These are phyloP conservation scores for Circinella minor DNA, from an alignment of 371 early-diverging fungal genomes.

Conservation along the genomic window DNA sequence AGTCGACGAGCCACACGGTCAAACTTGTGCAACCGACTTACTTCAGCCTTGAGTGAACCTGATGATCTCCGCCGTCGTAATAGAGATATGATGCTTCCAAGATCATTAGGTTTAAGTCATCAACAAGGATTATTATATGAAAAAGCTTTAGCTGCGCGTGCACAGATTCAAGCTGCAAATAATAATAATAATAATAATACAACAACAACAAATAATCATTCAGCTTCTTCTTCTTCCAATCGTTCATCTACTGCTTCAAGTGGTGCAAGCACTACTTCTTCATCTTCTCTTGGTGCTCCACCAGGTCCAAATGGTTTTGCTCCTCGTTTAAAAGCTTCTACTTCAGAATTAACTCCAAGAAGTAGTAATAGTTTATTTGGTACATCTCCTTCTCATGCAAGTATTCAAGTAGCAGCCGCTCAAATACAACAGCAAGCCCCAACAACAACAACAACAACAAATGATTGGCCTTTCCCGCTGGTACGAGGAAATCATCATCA, in stretches of 20 bases:
- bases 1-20: slow-evolving; percentile 26
- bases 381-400: background rate
- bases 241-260: slow-evolving; percentile 15
- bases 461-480: slow-evolving; percentile 48
- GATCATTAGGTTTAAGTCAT: slow-evolving; percentile 28
- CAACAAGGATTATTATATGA: slow-evolving; percentile 43
- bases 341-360: slow-evolving; percentile 19
- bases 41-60: slow-evolving; percentile 50
- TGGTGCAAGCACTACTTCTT: slow-evolving; percentile 22
- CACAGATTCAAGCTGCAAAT: slow-evolving; percentile 44
- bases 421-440: background rate
- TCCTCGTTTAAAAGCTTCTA: slow-evolving; percentile 24
- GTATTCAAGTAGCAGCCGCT: background rate
- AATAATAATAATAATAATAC: background rate
- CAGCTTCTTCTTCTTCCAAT: slow-evolving; percentile 1
- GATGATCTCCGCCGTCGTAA: slow-evolving; percentile 45
- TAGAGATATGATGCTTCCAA: slow-evolving; percentile 34
- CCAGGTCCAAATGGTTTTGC: background rate
- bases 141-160: slow-evolving; percentile 46
- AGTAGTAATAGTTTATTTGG: slow-evolving; percentile 17
- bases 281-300: slow-evolving; percentile 12
- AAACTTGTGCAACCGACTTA: slow-evolving; percentile 30
- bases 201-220: too few species aligned
- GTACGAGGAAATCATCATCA: slow-evolving; percentile 17
- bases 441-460: background rate